Evolutionary conservation across 2,329 filamentous ascomycete species (phyloP), one percentile per base, ranked within the genome.

Genomic region (Zymoseptoria passerinii): DNA sequence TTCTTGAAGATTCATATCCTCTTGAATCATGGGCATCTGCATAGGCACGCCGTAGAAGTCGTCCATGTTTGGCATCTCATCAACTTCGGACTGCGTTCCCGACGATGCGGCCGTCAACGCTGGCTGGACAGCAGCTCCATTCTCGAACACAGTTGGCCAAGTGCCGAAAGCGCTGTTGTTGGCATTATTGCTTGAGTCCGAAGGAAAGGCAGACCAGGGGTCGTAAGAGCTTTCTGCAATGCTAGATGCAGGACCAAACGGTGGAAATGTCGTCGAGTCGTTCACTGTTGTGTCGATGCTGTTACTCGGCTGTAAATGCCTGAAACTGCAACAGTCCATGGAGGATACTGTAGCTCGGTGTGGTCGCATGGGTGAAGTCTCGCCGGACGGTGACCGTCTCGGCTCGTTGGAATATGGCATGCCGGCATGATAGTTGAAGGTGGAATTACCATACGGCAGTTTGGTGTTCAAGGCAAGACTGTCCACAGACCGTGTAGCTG

Each of bases 401-500:
- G 67, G 61, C 16, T 61, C 65, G 8, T 50, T 28, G 13, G 20
- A 28, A 27, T 48, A 57, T 23, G 54, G 48, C 23, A 50, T 49
- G 4, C 48, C 19, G 48, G 44, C 44, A 13, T 54, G 29, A 18
- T 28, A 28, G 58, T 48, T 52, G 54, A 60, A 61, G 3, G 56
- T 51, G 10, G 58, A 57, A 13, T 58, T 50, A 48, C 50, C 52
- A 58, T 29, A 53, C 1, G 48, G 16, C 56, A 52, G 54, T 49
- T 55, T 59, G 18, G 56, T 62, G 56, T 67, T 65, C 28, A 71
- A 56, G 4, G 78, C 77, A 48, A 82, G 73, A 63, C 78, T 80
- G 65, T 83, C 81, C 40, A 78, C 74, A 28, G 80, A 82, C 28
- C 78, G 77, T 56, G 77, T 77, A 53, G 79, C 74, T 50, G 77